Evolutionary conservation across 2,329 filamentous ascomycete species (phyloP).

Genomic region (Aureobasidium lini): DNA sequence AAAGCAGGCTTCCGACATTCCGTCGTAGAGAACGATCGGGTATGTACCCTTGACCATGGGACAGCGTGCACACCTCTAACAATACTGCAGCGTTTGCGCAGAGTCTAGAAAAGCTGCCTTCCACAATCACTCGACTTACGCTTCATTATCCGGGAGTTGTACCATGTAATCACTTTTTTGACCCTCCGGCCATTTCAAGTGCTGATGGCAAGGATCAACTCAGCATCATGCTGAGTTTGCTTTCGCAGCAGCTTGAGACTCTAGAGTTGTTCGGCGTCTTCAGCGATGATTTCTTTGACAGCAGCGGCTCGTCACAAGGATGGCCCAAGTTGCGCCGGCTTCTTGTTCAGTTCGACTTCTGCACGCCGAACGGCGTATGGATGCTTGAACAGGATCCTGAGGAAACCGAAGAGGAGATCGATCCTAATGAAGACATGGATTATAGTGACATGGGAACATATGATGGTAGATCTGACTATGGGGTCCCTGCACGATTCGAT

Average conservation of each 20-base stretch:
- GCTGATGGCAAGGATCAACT: not conserved
- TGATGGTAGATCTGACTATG: not conserved
- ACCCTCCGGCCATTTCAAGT: not conserved
- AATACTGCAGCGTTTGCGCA: not conserved
- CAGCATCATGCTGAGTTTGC: not conserved
- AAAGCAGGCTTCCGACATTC: not conserved
- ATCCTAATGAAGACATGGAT: not conserved
- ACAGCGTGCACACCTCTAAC: not conserved
- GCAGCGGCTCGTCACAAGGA: too few relatives aligned
- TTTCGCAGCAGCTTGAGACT: not conserved
- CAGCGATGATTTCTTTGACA: too few relatives aligned
- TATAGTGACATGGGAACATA: not conserved
- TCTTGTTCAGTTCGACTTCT: too few relatives aligned
- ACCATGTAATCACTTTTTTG: not conserved
- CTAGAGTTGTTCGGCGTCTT: too few relatives aligned
- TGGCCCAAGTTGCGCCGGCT: too few relatives aligned
- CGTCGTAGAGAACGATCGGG: not conserved
- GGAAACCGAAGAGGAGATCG: not conserved
- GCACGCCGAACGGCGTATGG: too few relatives aligned
- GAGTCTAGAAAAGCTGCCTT: not conserved
- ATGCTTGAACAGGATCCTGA: too few relatives aligned
- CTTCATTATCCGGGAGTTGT: not conserved
- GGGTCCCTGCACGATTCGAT: not conserved
- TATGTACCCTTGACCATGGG: not conserved
- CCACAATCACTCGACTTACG: not conserved